These are phyloP conservation scores for Sophora flavescens DNA, from an alignment of 306 rosid species.

Conservation along the genomic window DNA sequence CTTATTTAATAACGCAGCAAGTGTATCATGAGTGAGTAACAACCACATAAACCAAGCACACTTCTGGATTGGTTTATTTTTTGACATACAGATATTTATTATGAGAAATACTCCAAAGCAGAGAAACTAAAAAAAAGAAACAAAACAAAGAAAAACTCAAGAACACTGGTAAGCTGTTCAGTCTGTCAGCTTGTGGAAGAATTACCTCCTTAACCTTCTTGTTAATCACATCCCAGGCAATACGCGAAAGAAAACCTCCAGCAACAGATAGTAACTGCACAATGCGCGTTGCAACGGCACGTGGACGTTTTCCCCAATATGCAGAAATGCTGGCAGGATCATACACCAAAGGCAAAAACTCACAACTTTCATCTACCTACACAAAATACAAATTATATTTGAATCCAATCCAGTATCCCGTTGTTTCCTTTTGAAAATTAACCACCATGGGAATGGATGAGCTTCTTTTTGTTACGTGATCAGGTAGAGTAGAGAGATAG, in stretches of 20 bases:
- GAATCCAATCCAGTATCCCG: not conserved
- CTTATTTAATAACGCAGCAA: conserved; percentile 2
- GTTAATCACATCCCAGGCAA: conserved; percentile 79
- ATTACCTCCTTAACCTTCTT: conserved; percentile 89
- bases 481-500: no score
- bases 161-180: conserved; percentile 6
- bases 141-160: not conserved
- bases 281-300: conserved; percentile 86
- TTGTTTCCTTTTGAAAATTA: not conserved
- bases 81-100: not conserved
- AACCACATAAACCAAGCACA: not conserved
- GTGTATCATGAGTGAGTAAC: not conserved
- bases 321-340: conserved; percentile 88
- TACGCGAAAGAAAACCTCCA: conserved; percentile 93
- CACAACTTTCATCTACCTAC: conserved; percentile 95
- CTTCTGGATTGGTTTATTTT: not conserved
- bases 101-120: conserved; percentile 21
- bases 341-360: conserved; percentile 87
- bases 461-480: no score
- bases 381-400: conserved; percentile 36
- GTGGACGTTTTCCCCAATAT: conserved; percentile 98
- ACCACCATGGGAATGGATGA: no score
- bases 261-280: conserved; percentile 91
- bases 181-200: conserved; percentile 10
- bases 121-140: conserved; percentile 25